A percentile compares a stretch with the other conserved stretches of the same genome.
Conservation (phyloP, 2,329 filamentous ascomycete species). For the Ophiostoma pallidulum region DNA sequence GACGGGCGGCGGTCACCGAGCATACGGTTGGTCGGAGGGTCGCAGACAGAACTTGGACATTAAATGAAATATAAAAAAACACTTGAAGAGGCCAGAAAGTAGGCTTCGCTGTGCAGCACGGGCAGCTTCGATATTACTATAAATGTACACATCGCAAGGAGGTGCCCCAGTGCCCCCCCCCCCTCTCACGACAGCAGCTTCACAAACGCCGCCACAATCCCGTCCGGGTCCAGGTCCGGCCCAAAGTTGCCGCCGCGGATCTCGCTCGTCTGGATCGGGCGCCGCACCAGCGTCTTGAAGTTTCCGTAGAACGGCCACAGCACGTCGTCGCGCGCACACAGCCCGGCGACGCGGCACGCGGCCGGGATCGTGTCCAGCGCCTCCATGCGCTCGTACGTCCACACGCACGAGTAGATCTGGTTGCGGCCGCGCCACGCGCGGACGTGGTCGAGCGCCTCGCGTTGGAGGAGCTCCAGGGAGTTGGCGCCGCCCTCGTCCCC, state of each 20-base stretch:
- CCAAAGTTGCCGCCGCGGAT: slow-evolving; percentile 3
- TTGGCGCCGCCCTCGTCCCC: no score
- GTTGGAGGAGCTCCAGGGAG: not conserved
- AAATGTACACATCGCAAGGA: no score
- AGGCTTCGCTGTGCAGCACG: not conserved
- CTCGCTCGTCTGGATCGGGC: not conserved
- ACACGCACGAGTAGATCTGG: slow-evolving; percentile 5
- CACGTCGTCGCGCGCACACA: slow-evolving; percentile 5
- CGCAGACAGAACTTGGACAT: no score
- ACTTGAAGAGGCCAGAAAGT: no score
- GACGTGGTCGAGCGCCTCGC: not conserved
- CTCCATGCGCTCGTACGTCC: not conserved
- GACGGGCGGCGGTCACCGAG: no score
- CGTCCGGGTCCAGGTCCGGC: slow-evolving; percentile 1
- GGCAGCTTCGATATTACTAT: no score
- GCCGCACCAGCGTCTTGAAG: not conserved
- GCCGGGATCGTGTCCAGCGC: not conserved
- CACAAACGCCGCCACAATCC: slow-evolving; percentile 3
- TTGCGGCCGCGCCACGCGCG: slow-evolving; percentile 3
- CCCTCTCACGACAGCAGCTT: not conserved
- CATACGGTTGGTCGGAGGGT: no score
- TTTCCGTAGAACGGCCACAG: slow-evolving; percentile 3
- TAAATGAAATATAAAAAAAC: not conserved
- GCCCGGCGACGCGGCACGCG: not conserved
- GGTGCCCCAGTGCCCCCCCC: no score